Conservation (phyloP, 768 basidiomycete genomes). For the Amanita jacksonii region DNA sequence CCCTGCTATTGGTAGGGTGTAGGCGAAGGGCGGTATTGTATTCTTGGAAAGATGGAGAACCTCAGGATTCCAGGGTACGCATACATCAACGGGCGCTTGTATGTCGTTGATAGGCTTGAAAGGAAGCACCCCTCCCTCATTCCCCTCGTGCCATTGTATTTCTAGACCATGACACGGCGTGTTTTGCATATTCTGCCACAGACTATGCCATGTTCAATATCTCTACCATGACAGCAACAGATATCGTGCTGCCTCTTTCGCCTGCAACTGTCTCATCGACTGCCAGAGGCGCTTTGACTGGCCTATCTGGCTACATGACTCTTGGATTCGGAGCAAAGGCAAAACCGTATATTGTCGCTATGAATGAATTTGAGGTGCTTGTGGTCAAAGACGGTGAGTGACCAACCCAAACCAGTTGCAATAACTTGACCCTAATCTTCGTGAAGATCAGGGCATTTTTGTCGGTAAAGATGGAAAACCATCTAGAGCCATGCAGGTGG, state of each 20-base stretch:
- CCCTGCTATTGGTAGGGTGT: conserved; percentile 78
- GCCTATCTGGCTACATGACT: conserved; percentile 80
- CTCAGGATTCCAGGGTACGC: conserved; percentile 59
- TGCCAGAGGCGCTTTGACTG: conserved; percentile 70
- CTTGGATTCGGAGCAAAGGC: conserved; percentile 67
- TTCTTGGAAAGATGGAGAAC: conserved; percentile 78
- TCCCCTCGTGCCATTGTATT: conserved; percentile 84
- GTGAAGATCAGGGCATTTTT: conserved; percentile 57
- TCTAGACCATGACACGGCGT: conserved; percentile 46
- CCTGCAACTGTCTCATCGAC: conserved; percentile 29
- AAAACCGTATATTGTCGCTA: conserved; percentile 50
- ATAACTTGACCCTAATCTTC: no score
- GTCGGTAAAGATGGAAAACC: conserved; percentile 51
- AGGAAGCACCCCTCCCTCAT: conserved; percentile 83
- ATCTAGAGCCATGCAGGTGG: conserved; percentile 39
- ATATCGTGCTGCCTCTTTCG: conserved; percentile 43
- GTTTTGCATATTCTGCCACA: conserved; percentile 74
- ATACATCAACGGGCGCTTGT: neutral
- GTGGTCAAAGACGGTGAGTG: conserved; percentile 73
- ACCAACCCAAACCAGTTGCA: no score
- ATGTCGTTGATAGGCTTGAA: neutral
- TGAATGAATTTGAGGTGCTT: conserved; percentile 54
- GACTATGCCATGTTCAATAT: conserved; percentile 71
- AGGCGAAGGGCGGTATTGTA: conserved; percentile 78
- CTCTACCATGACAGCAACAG: conserved; percentile 43